phyloP scores from a whole-genome alignment of 768 basidiomycete species.

The Tulasnella sp. region DNA sequence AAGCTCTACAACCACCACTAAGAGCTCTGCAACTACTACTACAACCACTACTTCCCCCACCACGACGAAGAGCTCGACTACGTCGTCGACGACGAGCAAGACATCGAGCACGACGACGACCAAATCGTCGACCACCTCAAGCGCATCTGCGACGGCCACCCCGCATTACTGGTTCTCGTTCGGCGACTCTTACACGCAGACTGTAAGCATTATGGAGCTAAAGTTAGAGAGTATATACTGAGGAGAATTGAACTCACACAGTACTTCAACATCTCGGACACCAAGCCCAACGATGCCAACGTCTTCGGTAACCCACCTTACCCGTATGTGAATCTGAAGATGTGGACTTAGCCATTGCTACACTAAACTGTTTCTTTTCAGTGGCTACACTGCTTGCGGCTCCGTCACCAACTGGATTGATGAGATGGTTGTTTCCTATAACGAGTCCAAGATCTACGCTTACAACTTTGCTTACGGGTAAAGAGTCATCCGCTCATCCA shows the following conservation, averaged over 20 bases:
- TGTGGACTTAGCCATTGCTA: too few relatives aligned
- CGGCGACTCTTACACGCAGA: slow-evolving; percentile 51
- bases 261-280: slow-evolving; percentile 17
- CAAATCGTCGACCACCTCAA: slow-evolving; percentile 3
- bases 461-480: slow-evolving; percentile 61
- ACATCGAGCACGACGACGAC: slow-evolving; percentile 9
- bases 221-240: neutral
- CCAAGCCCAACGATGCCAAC: slow-evolving; percentile 38
- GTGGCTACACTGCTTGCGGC: slow-evolving; percentile 33
- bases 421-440: slow-evolving; percentile 26
- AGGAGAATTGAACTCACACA: slow-evolving; percentile 23
- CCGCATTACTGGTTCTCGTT: slow-evolving; percentile 37
- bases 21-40: slow-evolving; percentile 17
- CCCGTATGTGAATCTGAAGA: neutral
- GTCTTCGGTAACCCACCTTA: neutral
- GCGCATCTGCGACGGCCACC: slow-evolving; percentile 18
- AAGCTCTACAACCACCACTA: neutral
- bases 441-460: slow-evolving; percentile 42
- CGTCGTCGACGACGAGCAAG: slow-evolving; percentile 15
- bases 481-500: slow-evolving; percentile 39
- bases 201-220: slow-evolving; percentile 22
- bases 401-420: slow-evolving; percentile 2
- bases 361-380: too few relatives aligned
- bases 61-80: neutral
- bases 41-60: neutral